Percentiles rank a stretch among this genome's conserved stretches.
Evolutionary conservation across 2,329 filamentous ascomycete genomes (phyloP).

Genomic region (Monosporascus sp.): DNA sequence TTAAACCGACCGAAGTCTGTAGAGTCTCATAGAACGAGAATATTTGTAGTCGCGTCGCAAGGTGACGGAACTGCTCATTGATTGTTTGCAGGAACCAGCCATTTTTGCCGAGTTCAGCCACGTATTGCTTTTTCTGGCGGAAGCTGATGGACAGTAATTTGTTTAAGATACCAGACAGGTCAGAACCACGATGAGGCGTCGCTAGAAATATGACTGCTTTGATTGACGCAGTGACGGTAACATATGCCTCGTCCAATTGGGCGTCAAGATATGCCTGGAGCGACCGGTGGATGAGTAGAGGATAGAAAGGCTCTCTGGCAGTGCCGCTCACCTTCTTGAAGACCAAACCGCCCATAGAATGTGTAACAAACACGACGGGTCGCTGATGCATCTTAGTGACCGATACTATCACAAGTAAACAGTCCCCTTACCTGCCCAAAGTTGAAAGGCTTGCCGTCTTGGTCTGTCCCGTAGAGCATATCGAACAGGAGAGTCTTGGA

Average conservation of each 20-base stretch:
- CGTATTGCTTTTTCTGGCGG: slow-evolving; percentile 4
- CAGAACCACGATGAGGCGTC: slow-evolving; percentile 6
- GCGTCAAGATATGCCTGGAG: slow-evolving; percentile 6
- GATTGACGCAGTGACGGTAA: neutral
- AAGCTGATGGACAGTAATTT: slow-evolving; percentile 5
- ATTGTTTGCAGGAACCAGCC: slow-evolving; percentile 1
- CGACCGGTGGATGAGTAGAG: neutral
- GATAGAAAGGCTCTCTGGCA: neutral
- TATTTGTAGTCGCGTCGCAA: slow-evolving; percentile 5
- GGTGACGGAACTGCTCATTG: slow-evolving; percentile 9
- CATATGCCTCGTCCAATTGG: slow-evolving; percentile 3
- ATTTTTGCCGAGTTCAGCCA: slow-evolving; percentile 3
- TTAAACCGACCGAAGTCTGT: slow-evolving; percentile 2
- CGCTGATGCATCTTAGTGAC: neutral
- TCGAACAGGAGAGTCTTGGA: slow-evolving; percentile 6
- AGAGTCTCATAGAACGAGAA: slow-evolving; percentile 10
- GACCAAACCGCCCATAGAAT: slow-evolving; percentile 11
- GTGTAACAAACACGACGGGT: slow-evolving; percentile 5
- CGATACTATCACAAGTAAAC: neutral
- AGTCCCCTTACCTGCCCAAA: slow-evolving; percentile 1
- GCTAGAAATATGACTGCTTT: slow-evolving; percentile 6
- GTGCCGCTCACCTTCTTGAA: slow-evolving; percentile 8
- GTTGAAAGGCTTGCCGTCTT: neutral
- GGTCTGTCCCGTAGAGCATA: slow-evolving; percentile 5
- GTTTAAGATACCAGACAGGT: slow-evolving; percentile 2